A percentile compares a stretch with the other conserved stretches of the same genome.
Evolutionary conservation across 2,329 filamentous ascomycete species (phyloP).

Genomic region (Aspergillus quadricinctus): DNA sequence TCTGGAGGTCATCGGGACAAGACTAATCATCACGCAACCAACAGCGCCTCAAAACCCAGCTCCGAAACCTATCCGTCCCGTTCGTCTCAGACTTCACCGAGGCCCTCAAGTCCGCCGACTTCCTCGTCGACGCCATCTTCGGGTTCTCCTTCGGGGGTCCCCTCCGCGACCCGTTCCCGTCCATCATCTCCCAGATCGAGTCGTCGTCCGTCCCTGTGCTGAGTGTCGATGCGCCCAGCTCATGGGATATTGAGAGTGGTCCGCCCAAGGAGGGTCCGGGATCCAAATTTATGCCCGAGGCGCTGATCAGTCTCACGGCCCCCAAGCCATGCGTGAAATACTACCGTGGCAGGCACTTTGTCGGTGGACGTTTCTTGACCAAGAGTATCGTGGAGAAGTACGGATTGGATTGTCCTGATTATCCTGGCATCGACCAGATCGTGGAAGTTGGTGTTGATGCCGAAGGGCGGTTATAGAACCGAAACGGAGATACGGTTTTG

Average conservation of each 20-base stretch:
- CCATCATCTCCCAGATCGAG: slow-evolving; percentile 73
- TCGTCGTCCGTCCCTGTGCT: slow-evolving; percentile 71
- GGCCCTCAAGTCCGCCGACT: slow-evolving; percentile 65
- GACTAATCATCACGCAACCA: neutral
- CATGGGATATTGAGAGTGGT: slow-evolving; percentile 87
- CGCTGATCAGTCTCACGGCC: slow-evolving; percentile 83
- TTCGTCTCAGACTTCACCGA: slow-evolving; percentile 75
- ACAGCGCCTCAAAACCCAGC: slow-evolving; percentile 76
- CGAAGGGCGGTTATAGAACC: slow-evolving; percentile 28
- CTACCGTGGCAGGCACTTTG: slow-evolving; percentile 84
- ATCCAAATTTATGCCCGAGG: slow-evolving; percentile 72
- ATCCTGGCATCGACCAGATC: slow-evolving; percentile 83
- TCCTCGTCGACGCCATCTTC: slow-evolving; percentile 90
- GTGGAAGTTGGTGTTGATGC: slow-evolving; percentile 61
- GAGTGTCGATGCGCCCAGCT: slow-evolving; percentile 87
- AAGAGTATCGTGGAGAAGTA: slow-evolving; percentile 78
- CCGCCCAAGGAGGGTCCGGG: slow-evolving; percentile 74
- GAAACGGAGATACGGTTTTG: neutral
- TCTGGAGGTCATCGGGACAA: neutral
- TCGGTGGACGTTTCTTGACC: slow-evolving; percentile 86
- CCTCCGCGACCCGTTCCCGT: slow-evolving; percentile 85
- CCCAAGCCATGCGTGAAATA: slow-evolving; percentile 84
- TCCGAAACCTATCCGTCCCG: slow-evolving; percentile 74
- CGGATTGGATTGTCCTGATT: slow-evolving; percentile 73
- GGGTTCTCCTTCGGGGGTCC: slow-evolving; percentile 91